phyloP scores from a whole-genome alignment of 2,329 filamentous ascomycete species.

The Botrytis squamosa region DNA sequence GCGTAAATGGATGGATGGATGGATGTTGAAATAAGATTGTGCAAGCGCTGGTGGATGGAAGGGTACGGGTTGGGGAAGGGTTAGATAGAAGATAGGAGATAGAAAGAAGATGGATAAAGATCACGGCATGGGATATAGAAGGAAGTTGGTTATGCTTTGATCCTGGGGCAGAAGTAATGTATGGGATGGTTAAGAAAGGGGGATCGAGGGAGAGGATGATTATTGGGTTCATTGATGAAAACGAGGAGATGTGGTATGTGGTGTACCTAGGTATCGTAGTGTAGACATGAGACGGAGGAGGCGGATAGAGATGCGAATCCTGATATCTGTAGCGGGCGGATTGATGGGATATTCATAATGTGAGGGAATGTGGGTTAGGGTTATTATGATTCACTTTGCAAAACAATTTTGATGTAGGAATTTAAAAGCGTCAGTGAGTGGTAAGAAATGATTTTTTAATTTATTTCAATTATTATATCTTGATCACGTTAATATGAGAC shows the following conservation, averaged over 20 bases:
- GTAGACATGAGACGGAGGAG: background rate
- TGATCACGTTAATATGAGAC: background rate
- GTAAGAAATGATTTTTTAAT: background rate
- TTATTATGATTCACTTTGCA: background rate
- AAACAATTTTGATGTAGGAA: background rate
- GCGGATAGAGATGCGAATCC: background rate
- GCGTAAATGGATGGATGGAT: background rate
- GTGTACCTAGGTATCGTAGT: background rate
- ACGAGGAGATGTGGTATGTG: too few species aligned
- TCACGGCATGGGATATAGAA: background rate
- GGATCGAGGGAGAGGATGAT: too few species aligned
- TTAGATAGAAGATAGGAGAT: background rate
- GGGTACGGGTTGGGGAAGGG: background rate
- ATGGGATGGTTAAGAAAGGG: background rate
- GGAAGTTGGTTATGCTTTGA: background rate
- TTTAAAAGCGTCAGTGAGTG: background rate
- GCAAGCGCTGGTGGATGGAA: background rate
- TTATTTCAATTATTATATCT: background rate
- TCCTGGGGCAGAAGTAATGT: too few species aligned
- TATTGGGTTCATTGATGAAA: too few species aligned
- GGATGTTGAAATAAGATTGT: conserved; percentile 1
- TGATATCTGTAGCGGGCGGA: background rate
- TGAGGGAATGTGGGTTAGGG: background rate
- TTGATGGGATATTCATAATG: background rate
- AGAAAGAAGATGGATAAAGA: background rate